Evolutionary conservation across 495 filamentous ascomycete genomes (phyloP), one percentile per base, ranked within the genome.

Genomic region (Haplographium delicatum): DNA sequence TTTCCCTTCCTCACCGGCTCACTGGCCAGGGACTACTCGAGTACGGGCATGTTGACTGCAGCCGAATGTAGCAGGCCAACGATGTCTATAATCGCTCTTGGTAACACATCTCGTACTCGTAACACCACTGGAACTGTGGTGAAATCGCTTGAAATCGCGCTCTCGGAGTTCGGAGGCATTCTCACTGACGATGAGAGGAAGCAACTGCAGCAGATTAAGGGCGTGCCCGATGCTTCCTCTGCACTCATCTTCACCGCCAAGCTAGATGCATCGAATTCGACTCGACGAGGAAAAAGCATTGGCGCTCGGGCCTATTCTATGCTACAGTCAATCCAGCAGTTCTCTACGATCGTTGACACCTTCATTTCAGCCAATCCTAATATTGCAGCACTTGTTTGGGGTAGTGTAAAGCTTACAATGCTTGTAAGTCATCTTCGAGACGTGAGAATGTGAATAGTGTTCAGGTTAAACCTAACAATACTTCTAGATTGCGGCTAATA

Each of bases 321-420:
- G 35, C 53, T 67, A 11, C 49, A 62, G 23, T 61, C 58, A 37
- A 57, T 57, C 11, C 64, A 63, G 34, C 58, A 64, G 43, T 69
- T 68, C 40, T 54, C 53, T 30, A 38, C 47, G n/a, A 53, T 65
- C 38, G 52, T 68, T 34, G 58, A 62, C n/a, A 62, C 61, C 11
- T 68, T 65, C 39, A 55, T 66, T 23, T 64, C 61, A 46, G 65
- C 63, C 2, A 44, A 65, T 51, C 67, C 67, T 1, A 40, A 35
- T 18, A 59, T 66, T 42, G 67, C 65, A 1, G 68, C 65, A 31
- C 58, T 69, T 15, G 53, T 71, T n/a, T 71, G 68, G 68, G 68
- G 68, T 15, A 63, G 60, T 15, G 53, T 67, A 4, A 61, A 62
- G 44, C 53, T 62, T 18, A 58, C 67, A 15, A 38, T 69, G 45